Evolutionary conservation across 176 grass and related monocot genomes (phyloP), one percentile per base, ranked within the genome.

Genomic region (Avena atlantica): DNA sequence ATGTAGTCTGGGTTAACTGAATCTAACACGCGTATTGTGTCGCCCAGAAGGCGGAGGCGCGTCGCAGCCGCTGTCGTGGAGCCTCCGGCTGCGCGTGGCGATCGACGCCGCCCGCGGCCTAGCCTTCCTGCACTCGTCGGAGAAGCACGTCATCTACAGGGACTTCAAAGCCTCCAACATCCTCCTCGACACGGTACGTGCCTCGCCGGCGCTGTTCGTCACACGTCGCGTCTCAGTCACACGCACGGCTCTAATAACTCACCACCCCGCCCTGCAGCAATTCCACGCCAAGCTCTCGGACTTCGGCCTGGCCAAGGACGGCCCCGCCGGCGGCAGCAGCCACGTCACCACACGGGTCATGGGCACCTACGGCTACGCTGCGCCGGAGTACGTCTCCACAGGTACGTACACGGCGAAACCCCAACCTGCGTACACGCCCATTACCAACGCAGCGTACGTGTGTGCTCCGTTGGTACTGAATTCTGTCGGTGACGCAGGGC

Each of bases 281-380:
- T 93, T 93, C 87, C 89, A 93, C 52, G 73, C 88, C 36, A 93
- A 93, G 75, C 84, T 93, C 68, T 90, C 91, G 13, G 91, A 93
- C 72, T 90, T 93, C 66, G 90, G 94, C 24, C 88, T 90, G 14
- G 88, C 83, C 50, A 90, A 90, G 83, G 53, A 90, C 12, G 89
- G 89, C 14, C 89, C 89, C 0, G 47, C 79, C n/a, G 89, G 79
- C 72, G 79, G 89, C 72, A 76, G 73, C 52, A 90, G 89, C 84
- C 95, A 98, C 58, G 89, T 98, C 50, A 93, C 91, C 2, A 98
- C 95, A 9, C 89, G 95, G 5, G 89, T 95, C 2, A 93, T 98
- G 93, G 95, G 95, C 74, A 98, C 95, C 8, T 88, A 93, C 58
- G 95, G 95, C 23, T 98, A 98, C 47, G 93, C 95, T 20, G 95